Percentiles rank a stretch among this genome's conserved stretches.
These are phyloP conservation scores for Pseudogymnoascus sp. DNA, from an alignment of 2,329 filamentous ascomycete genomes.

Conservation along the genomic window DNA sequence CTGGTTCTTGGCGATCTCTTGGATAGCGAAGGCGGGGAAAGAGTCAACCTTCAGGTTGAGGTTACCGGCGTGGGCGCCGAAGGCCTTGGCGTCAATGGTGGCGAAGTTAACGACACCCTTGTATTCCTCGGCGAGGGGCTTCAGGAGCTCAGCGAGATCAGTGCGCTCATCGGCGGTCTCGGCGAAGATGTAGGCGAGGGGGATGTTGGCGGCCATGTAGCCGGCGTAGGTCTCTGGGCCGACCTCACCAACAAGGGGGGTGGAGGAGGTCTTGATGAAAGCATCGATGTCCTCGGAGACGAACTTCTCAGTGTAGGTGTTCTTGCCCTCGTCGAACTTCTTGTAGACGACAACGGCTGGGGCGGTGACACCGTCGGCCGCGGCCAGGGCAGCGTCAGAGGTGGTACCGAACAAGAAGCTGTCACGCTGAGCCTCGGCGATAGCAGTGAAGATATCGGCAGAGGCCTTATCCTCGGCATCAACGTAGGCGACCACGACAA, in stretches of 20 bases:
- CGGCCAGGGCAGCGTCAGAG: slow-evolving; percentile 73
- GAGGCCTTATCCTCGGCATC: slow-evolving; percentile 71
- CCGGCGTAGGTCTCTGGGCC: slow-evolving; percentile 91
- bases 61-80: slow-evolving; percentile 91
- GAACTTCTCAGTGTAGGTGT: slow-evolving; percentile 72
- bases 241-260: slow-evolving; percentile 88
- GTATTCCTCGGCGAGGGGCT: slow-evolving; percentile 81
- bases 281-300: slow-evolving; percentile 69
- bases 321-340: slow-evolving; percentile 94
- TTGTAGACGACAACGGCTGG: slow-evolving; percentile 94
- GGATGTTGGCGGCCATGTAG: slow-evolving; percentile 90
- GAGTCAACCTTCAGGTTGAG: slow-evolving; percentile 92
- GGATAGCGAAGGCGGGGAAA: slow-evolving; percentile 97
- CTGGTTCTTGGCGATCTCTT: slow-evolving; percentile 88
- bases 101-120: slow-evolving; percentile 96
- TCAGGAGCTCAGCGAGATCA: slow-evolving; percentile 66
- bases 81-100: slow-evolving; percentile 89
- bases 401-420: slow-evolving; percentile 86
- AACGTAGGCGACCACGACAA: slow-evolving; percentile 87
- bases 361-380: slow-evolving; percentile 81
- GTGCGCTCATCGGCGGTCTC: slow-evolving; percentile 86
- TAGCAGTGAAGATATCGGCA: slow-evolving; percentile 67
- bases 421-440: slow-evolving; percentile 72
- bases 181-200: slow-evolving; percentile 95
- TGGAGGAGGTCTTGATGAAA: slow-evolving; percentile 79